Base-by-base conservation (phyloP, 139 green algal genomes). In the Protoeuglena noctilucae region DNA sequence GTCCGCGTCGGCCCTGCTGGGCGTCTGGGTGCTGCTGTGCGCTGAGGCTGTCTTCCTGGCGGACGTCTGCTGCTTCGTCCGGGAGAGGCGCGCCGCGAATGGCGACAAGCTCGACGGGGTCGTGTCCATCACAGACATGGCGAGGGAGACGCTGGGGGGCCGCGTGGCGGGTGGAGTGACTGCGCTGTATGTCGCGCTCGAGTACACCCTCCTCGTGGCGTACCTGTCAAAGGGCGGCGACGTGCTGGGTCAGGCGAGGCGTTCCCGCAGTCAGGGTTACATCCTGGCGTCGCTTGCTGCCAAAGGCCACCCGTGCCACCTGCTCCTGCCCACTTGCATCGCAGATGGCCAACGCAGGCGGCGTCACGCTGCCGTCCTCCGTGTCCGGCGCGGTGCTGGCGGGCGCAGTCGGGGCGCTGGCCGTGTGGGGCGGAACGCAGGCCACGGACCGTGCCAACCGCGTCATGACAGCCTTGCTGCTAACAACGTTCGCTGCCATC, bases 21-120 rank as follows among this genome's bases (percentile, higher is more conserved):
- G 47, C 28, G 60, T 54, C 22, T 86, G 77, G 77, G 63, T 25
- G 3, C 60, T 86, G 43, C 65, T 87, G 26, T 57, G 60, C 0
- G 18, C 61, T 2, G 58, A 83, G 49, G 75, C 78, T 0, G 53
- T 88, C n/a, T 54, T 84, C 4, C 60, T 88, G 1, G 79, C 76
- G 0, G 79, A 88, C 53, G 77, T 88, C 4, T 86, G 84, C 55
- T 41, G 87, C 22, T 28, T 23, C 28, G 12, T 50, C 22, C 39
- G 53, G 14, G 49, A 52, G 18, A 61, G 64, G 43, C 34, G 34
- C n/a, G 28, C 16, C 57, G 27, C 7, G 39, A 40, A 39, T 12
- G 55, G 17, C 5, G 14, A 5, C 50, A 43, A 5, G 28, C 61
- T 5, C 41, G 25, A 63, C 48, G n/a, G 51, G 2, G 64, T 79